Evolutionary conservation across 2,329 filamentous ascomycete species (phyloP).

Genomic region (Nothophaeocryptopus gaeumannii): DNA sequence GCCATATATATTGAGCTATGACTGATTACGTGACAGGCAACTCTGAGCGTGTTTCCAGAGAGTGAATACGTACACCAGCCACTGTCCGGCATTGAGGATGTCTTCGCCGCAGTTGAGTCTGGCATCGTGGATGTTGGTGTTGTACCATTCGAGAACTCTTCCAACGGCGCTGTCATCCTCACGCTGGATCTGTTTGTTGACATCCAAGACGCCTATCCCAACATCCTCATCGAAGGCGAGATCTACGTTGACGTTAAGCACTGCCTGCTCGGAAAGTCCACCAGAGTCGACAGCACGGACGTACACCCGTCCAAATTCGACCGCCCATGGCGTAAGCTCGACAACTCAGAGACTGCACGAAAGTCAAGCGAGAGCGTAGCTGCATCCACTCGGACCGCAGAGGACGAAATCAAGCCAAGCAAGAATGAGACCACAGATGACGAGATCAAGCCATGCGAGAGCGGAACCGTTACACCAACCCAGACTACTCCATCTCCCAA

Average conservation of each 20-base stretch:
- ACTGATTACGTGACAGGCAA: constrained; percentile 18
- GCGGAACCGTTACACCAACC: constrained; percentile 42
- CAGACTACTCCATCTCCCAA: constrained; percentile 43
- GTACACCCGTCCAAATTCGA: not conserved
- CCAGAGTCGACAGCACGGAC: not conserved
- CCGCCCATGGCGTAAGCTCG: constrained; percentile 11
- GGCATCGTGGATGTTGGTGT: constrained; percentile 68
- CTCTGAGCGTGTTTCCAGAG: constrained; percentile 21
- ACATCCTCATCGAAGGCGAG: constrained; percentile 77
- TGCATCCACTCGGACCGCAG: not conserved
- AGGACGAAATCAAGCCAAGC: too few species aligned
- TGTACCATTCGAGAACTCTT: constrained; percentile 93
- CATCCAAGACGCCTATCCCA: constrained; percentile 59
- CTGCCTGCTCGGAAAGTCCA: constrained; percentile 65
- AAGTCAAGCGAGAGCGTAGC: too few species aligned
- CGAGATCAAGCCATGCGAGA: not conserved
- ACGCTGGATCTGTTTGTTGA: constrained; percentile 88
- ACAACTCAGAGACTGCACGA: not conserved
- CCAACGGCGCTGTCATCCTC: constrained; percentile 86
- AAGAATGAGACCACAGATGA: too few species aligned
- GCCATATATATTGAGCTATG: too few species aligned
- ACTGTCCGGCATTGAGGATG: constrained; percentile 56
- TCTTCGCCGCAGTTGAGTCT: constrained; percentile 75
- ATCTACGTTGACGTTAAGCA: constrained; percentile 85
- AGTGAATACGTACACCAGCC: constrained; percentile 36